Conservation (phyloP, 352 stramenopile genomes). For the Pythium dissotocum region DNA sequence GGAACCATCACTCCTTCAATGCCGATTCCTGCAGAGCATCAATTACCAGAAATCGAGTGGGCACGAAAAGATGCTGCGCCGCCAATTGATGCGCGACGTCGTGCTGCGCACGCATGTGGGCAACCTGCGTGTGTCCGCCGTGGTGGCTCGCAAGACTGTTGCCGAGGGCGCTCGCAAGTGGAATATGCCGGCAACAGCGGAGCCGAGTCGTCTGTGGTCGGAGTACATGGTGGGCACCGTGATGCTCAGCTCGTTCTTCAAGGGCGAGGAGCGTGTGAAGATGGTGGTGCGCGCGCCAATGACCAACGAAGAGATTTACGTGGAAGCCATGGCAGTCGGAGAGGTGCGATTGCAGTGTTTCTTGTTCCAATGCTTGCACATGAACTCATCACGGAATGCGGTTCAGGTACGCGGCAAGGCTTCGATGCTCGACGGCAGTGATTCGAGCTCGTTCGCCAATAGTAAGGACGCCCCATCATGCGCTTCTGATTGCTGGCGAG, state of each 20-base stretch:
- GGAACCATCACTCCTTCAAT: constrained; percentile 13
- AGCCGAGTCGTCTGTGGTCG: constrained; percentile 68
- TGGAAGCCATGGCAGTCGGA: constrained; percentile 75
- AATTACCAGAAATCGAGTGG: constrained; percentile 15
- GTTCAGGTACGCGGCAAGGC: constrained; percentile 59
- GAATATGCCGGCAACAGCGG: constrained; percentile 40
- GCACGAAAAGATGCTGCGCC: constrained; percentile 19
- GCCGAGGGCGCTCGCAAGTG: constrained; percentile 60
- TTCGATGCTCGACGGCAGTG: constrained; percentile 32
- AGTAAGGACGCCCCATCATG: constrained; percentile 6
- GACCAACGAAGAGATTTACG: constrained; percentile 70
- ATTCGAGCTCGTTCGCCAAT: constrained; percentile 17
- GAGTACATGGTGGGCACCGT: constrained; percentile 86
- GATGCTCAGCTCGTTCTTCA: constrained; percentile 89
- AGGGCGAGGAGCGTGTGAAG: constrained; percentile 85
- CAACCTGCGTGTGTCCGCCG: constrained; percentile 77
- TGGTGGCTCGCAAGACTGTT: constrained; percentile 64
- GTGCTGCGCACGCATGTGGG: constrained; percentile 75
- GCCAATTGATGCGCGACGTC: constrained; percentile 50
- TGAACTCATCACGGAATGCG: background rate
- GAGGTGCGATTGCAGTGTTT: constrained; percentile 40
- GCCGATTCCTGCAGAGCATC: background rate
- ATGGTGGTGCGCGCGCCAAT: constrained; percentile 63
- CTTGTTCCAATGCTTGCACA: background rate
- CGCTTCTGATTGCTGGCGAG: background rate